Conservation (phyloP, 768 basidiomycete species). For the Phanerochaete sordida region DNA sequence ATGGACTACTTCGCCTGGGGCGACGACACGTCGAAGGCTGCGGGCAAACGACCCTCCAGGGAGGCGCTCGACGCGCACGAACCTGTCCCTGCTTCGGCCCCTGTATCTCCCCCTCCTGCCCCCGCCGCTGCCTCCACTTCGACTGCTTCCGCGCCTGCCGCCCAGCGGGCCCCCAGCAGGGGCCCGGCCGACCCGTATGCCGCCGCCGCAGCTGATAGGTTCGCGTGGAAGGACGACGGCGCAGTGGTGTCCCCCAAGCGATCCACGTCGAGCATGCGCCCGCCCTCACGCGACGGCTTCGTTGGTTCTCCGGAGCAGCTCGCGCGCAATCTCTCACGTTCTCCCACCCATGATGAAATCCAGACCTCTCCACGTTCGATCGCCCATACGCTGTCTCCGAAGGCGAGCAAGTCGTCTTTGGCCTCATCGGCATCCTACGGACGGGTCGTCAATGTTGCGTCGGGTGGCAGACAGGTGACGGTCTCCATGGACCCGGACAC, state of each 20-base stretch:
- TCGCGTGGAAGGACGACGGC: constrained; percentile 20
- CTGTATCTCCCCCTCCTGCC: constrained; percentile 17
- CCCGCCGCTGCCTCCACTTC: too few species aligned
- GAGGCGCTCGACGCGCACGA: constrained; percentile 15
- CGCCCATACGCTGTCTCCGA: constrained; percentile 11
- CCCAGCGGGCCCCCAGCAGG: too few species aligned
- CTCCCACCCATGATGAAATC: background rate
- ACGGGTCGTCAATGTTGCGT: constrained; percentile 12
- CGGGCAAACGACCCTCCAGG: constrained; percentile 11
- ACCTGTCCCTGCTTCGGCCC: constrained; percentile 17
- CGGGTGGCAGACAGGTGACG: constrained; percentile 12
- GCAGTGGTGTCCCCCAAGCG: background rate
- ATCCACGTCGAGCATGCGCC: background rate
- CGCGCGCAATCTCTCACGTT: constrained; percentile 5
- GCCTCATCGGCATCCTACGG: constrained; percentile 27
- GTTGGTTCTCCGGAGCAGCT: constrained; percentile 12
- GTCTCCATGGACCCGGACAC: constrained; percentile 16
- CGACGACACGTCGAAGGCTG: constrained; percentile 10
- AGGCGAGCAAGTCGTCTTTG: constrained; percentile 21
- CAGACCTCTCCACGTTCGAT: constrained; percentile 2
- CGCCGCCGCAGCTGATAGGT: constrained; percentile 15
- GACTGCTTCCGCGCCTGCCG: too few species aligned
- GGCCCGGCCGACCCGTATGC: constrained; percentile 18
- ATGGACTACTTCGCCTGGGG: constrained; percentile 22
- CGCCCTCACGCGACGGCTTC: constrained; percentile 3